Evolutionary conservation across 2,329 filamentous ascomycete genomes (phyloP), one percentile per base, ranked within the genome.

Genomic region (Purpureocillium takamizusanense): DNA sequence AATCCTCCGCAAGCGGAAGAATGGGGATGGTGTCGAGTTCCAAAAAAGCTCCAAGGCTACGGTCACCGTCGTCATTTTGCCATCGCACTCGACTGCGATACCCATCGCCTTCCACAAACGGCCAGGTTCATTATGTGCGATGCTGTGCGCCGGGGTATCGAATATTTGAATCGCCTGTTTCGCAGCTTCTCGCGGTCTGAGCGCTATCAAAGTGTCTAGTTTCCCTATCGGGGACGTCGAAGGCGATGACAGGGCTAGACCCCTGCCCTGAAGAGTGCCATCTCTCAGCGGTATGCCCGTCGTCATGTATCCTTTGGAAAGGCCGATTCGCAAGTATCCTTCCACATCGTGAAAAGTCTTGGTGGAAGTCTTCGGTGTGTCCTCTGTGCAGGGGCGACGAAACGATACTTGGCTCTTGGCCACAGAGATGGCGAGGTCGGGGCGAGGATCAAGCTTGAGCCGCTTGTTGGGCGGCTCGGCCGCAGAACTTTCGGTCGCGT

Each of bases 11-110:
- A 64, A 44, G 2, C 44, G 33, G n/a, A 45, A 40, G 33, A 53
- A 52, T 3, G 57, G 53, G 5, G 57, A 55, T 3, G 47, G 48
- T 0, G 64, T 62, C 21, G 60, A 51, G 41, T 68, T 69, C 67
- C 69, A 72, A 25, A 62, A 57, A 13, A 70, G 48, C 16, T 55
- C 46, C 21, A 67, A 49, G 3, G 42, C 45, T 28, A 70, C 46
- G 11, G 45, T 48, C 17, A 69, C 25, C 4, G 43, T 45, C 3
- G 60, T 50, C 34, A 44, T 41, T 2, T 43, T 47, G 7, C 46
- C 46, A 6, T 42, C 46, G 36, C 50, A 49, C 8, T 60, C 46
- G 12, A 69, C 39, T 4, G 39, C 38, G 15, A 66, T 38, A 25
- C 57, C 47, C 4, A 60, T 46, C 5, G 42, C 46, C 8, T 50